These are phyloP conservation scores for Hyphochytrium catenoides DNA, from an alignment of 352 stramenopile species.

Conservation along the genomic window DNA sequence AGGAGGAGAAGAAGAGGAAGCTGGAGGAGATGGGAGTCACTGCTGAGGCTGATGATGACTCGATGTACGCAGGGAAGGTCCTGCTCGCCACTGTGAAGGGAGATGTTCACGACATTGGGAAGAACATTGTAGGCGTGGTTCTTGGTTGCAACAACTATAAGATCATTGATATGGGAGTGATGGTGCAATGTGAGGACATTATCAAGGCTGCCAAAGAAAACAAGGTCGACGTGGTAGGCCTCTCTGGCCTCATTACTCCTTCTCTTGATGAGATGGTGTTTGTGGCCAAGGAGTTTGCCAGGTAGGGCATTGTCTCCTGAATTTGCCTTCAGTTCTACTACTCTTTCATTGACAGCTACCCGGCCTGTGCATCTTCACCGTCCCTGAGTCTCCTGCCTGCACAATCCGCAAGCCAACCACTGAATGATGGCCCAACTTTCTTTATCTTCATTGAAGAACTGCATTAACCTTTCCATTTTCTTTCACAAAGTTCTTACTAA, in stretches of 20 bases:
- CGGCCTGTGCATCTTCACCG: no score
- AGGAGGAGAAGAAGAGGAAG: constrained; percentile 79
- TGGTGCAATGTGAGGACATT: constrained; percentile 75
- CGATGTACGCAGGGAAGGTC: constrained; percentile 68
- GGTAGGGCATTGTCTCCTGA: no score
- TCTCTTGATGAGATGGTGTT: constrained; percentile 96
- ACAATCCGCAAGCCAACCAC: no score
- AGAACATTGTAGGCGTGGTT: constrained; percentile 96
- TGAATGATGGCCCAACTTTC: no score
- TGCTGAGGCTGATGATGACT: constrained; percentile 44
- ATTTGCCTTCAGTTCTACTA: no score
- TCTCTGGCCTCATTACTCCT: constrained; percentile 91
- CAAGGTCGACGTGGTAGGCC: constrained; percentile 85
- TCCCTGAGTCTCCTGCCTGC: no score
- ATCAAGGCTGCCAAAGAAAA: constrained; percentile 26
- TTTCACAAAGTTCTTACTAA: no score
- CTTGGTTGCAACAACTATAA: constrained; percentile 98
- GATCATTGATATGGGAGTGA: constrained; percentile 87
- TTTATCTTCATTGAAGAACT: no score
- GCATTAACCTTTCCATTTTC: no score
- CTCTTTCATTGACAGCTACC: no score
- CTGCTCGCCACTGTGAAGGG: constrained; percentile 96
- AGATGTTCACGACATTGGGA: constrained; percentile 96
- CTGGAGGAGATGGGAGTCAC: constrained; percentile 50
- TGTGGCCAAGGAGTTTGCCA: constrained; percentile 83